Conservation (phyloP, 1,139 yeast species). For the Saccharomycopsis crataegensis region DNA sequence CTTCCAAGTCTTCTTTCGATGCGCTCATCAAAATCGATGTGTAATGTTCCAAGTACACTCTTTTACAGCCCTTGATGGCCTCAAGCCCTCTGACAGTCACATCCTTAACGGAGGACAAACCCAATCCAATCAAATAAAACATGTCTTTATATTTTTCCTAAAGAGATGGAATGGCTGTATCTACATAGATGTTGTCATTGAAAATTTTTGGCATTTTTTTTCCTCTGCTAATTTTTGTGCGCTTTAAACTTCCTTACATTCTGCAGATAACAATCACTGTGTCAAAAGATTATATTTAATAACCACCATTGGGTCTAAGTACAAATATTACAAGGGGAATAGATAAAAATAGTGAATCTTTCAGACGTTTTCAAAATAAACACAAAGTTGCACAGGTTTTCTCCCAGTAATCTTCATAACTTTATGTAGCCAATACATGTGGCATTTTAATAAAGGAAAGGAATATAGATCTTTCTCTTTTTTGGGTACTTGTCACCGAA, state of each 20-base stretch:
- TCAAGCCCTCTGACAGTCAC: constrained; percentile 93
- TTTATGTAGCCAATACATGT: too few species aligned
- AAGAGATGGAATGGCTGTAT: not conserved
- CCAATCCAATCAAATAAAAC: constrained; percentile 89
- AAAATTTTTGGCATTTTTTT: not conserved
- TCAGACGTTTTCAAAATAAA: too few species aligned
- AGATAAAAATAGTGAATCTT: too few species aligned
- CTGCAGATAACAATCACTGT: too few species aligned
- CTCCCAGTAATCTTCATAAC: too few species aligned
- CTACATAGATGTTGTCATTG: not conserved
- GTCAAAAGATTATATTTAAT: too few species aligned
- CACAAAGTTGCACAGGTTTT: too few species aligned
- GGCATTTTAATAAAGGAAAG: constrained; percentile 35
- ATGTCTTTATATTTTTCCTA: constrained; percentile 30
- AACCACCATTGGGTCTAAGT: too few species aligned
- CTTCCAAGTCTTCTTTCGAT: constrained; percentile 55
- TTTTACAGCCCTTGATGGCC: constrained; percentile 69
- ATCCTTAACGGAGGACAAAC: constrained; percentile 81
- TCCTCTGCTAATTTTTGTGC: too few species aligned
- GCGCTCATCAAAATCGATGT: constrained; percentile 96
- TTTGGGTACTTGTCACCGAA: constrained; percentile 74
- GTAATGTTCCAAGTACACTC: constrained; percentile 92
- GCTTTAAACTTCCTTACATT: too few species aligned
- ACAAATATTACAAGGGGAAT: too few species aligned
- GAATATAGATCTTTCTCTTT: constrained; percentile 59